Evolutionary conservation across 1,284 basidiomycete species (phyloP), one percentile per base, ranked within the genome.

Genomic region (Uromyces viciae-fabae): DNA sequence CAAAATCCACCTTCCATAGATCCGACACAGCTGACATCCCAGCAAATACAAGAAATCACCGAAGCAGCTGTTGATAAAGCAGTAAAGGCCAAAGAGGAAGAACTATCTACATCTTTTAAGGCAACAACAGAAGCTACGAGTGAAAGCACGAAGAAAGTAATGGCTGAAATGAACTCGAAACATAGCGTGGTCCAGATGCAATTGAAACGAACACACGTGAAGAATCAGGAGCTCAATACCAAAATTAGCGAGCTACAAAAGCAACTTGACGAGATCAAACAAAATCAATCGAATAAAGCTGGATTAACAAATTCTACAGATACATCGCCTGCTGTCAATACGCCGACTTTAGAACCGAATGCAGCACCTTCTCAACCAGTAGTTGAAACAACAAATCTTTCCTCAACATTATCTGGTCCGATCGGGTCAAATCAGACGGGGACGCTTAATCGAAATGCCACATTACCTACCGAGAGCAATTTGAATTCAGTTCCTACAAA

Each of bases 1-100:
- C n/a, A n/a, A n/a, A n/a, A n/a, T n/a, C n/a, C n/a, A n/a, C n/a
- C n/a, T n/a, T n/a, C n/a, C n/a, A n/a, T n/a, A n/a, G 31, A 19
- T 11, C 14, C 73, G 46, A 33, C 8, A 19, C 58, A 71, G 38
- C 43, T 43, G 36, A 49, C 78, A 22, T 22, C 56, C 9, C n/a
- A 49, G 38, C 54, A 81, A 56, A 17, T 49, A 33, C 78, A 74
- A 54, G 78, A 81, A 52, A 62, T 60, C 11, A 71, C 71, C 31
- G 52, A 81, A 54, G 43, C 52, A 40, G 78, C 78, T n/a, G 78
- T 81, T 64, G 52, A 58, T 1, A 58, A 36, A 17, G 77, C 77
- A 15, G 68, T 72, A 9, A 71, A 73, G 43, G 42, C 56, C n/a
- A 36, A 62, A 74, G 78, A 73, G 36, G 78, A 69, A 19, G 78